Conservation (phyloP, 257 asterid genomes). For the Leonotis leonurus region DNA sequence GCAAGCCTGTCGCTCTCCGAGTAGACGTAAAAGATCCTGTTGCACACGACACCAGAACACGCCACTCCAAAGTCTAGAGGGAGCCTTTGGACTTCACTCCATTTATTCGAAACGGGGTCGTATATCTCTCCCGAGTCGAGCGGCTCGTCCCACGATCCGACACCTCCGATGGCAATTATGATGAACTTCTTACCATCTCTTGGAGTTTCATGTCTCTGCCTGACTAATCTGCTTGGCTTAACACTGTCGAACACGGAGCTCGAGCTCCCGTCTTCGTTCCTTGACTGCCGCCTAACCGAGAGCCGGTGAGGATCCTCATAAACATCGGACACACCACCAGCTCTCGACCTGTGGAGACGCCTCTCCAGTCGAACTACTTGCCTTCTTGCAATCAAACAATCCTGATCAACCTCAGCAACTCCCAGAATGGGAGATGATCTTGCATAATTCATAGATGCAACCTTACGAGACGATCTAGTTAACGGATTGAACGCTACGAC, state of each 20-base stretch:
- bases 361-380: constrained; percentile 52
- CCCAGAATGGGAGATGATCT: constrained; percentile 90
- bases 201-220: constrained; percentile 33
- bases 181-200: constrained; percentile 39
- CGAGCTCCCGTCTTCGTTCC: constrained; percentile 50
- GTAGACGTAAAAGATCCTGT: constrained; percentile 57
- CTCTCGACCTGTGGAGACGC: constrained; percentile 49
- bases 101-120: constrained; percentile 64
- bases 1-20: constrained; percentile 73
- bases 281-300: constrained; percentile 67
- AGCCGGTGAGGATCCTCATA: constrained; percentile 97
- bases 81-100: constrained; percentile 80
- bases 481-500: constrained; percentile 60
- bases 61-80: constrained; percentile 78
- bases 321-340: constrained; percentile 78
- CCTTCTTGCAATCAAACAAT: constrained; percentile 37
- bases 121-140: constrained; percentile 74
- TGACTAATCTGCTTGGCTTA: constrained; percentile 26
- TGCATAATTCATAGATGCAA: constrained; percentile 66
- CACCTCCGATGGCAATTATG: constrained; percentile 85
- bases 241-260: constrained; percentile 25
- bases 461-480: constrained; percentile 68
- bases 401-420: constrained; percentile 49
- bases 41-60: constrained; percentile 71
- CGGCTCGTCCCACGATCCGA: constrained; percentile 91